Evolutionary conservation across 2,329 filamentous ascomycete species (phyloP).

Genomic region (Arachnomyces sp.): DNA sequence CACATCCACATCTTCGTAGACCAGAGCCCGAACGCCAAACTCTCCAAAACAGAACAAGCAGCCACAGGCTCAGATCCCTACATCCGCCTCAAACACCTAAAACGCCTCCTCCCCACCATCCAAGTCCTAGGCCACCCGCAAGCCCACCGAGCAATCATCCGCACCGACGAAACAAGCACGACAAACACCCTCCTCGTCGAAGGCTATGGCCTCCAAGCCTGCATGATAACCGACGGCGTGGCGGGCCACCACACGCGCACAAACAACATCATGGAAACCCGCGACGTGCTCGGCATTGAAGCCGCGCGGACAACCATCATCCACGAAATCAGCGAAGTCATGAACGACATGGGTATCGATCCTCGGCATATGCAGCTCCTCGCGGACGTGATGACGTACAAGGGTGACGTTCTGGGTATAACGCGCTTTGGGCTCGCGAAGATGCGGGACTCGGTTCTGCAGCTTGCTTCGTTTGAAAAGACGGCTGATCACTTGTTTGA

Average conservation of each 20-base stretch:
- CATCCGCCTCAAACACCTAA: slow-evolving; percentile 70
- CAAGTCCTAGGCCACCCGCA: slow-evolving; percentile 84
- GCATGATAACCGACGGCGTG: slow-evolving; percentile 90
- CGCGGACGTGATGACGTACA: slow-evolving; percentile 98
- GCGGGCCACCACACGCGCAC: slow-evolving; percentile 64
- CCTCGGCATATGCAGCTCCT: slow-evolving; percentile 96
- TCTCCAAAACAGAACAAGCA: slow-evolving; percentile 36
- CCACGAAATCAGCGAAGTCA: slow-evolving; percentile 76
- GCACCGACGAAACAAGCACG: slow-evolving; percentile 62
- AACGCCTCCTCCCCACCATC: slow-evolving; percentile 71
- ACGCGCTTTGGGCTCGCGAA: slow-evolving; percentile 93
- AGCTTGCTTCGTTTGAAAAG: slow-evolving; percentile 95
- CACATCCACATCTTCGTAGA: slow-evolving; percentile 68
- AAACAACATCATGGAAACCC: slow-evolving; percentile 86
- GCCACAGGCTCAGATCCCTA: slow-evolving; percentile 37
- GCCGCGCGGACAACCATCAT: slow-evolving; percentile 86
- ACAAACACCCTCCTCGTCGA: slow-evolving; percentile 75
- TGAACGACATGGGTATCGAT: slow-evolving; percentile 92
- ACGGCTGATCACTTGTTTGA: slow-evolving; percentile 96
- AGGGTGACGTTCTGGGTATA: slow-evolving; percentile 92
- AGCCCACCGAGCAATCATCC: slow-evolving; percentile 78
- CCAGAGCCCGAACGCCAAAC: slow-evolving; percentile 28
- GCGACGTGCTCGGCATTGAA: slow-evolving; percentile 85
- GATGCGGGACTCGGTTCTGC: slow-evolving; percentile 88
- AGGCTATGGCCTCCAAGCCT: slow-evolving; percentile 80